Evolutionary conservation across 1,139 yeast genomes (phyloP).

Genomic region (Saccharomycopsis crataegensis): DNA sequence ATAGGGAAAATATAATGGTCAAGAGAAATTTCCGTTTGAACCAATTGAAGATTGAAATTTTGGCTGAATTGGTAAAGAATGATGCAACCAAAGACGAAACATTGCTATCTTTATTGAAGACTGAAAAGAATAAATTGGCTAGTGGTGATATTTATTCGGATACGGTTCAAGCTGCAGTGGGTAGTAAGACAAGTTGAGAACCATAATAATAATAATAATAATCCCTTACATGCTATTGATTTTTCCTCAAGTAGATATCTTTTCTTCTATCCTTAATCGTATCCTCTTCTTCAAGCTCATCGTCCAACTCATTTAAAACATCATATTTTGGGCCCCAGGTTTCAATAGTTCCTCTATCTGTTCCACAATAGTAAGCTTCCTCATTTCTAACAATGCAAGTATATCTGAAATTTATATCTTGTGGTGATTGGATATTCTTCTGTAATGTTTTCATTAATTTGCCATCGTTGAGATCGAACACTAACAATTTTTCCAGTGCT

Average conservation of each 20-base stretch:
- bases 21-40: constrained; percentile 8
- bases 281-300: too few relatives aligned
- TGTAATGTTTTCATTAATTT: too few relatives aligned
- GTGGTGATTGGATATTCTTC: neutral
- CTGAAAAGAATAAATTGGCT: neutral
- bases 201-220: too few relatives aligned
- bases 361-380: constrained; percentile 2
- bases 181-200: neutral
- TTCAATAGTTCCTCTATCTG: constrained; percentile 7
- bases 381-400: neutral
- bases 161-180: neutral
- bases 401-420: too few relatives aligned
- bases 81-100: neutral
- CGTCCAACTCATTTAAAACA: neutral
- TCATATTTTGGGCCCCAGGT: constrained; percentile 11
- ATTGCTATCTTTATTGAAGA: neutral
- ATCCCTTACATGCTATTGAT: too few relatives aligned
- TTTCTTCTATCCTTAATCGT: too few relatives aligned
- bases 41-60: constrained; percentile 1
- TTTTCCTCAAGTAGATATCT: too few relatives aligned
- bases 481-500: constrained; percentile 37
- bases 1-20: neutral
- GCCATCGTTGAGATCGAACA: neutral
- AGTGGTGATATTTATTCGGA: constrained; percentile 9
- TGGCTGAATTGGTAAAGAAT: neutral